Base-by-base conservation (phyloP, 2,329 filamentous ascomycete species). In the Gnomoniopsis smithogilvyi region DNA sequence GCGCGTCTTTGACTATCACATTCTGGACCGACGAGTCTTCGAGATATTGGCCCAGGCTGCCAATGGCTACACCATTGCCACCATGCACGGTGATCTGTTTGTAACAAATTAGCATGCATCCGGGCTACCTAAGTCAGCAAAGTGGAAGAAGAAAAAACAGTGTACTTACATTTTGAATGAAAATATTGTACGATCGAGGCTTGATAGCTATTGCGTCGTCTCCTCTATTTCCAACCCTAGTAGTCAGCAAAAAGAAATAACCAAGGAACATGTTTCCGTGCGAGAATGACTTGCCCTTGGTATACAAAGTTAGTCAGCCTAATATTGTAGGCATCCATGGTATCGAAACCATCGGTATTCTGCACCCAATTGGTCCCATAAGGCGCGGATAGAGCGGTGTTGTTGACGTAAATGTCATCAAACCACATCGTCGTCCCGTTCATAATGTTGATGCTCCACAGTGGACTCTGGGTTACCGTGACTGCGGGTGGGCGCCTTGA, bases 201-300 rank as follows among this genome's bases (percentile, higher is more conserved):
- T 84, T 85, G 62, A 84, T 79, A 3, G 82, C 81, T 33, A 84
- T 75, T 59, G 81, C 84, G 67, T 84, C 81, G 63, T 84, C 81
- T 47, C 81, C 80, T 11, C 64, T 65, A 22, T 53, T 7, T 17
- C 14, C 14, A 15, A 3, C 34, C 6, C 38, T 19, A n/a, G 43
- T 36, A 11, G 15, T 52, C 30, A 58, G 46, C 15, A 26, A 14
- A 8, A 50, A 50, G 6, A 2, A 3, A 45, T n/a, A n/a, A n/a
- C n/a, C n/a, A 21, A 33, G 1, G 7, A 34, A 33, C 33, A 38
- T 21, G 26, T 30, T 30, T 17, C n/a, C 33, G 15, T 34, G 6
- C n/a, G 19, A 10, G 14, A 10, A 30, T 21, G 26, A 26, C 34
- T 36, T 24, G 46, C 61, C 81, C 81, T 70, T 82, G 79, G 64